Percentiles rank a stretch among this genome's conserved stretches.
Conservation (phyloP, 257 asterid genomes). For the Cinchona pubescens region DNA sequence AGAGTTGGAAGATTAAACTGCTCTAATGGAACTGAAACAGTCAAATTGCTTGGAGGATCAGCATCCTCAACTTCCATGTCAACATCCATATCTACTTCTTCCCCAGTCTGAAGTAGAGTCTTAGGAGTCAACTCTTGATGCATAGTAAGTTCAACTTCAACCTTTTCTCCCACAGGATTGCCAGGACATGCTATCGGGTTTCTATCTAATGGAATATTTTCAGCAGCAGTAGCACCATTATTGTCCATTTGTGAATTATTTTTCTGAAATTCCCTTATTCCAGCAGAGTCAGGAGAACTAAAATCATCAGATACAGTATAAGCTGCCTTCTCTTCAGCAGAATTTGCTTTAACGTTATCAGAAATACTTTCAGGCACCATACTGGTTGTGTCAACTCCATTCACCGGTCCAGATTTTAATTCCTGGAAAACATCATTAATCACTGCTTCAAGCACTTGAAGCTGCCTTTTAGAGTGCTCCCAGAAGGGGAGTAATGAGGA, state of each 20-base stretch:
- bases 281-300: constrained; percentile 26
- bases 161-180: constrained; percentile 26
- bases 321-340: constrained; percentile 29
- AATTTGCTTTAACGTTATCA: constrained; percentile 28
- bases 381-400: constrained; percentile 36
- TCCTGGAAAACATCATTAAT: constrained; percentile 32
- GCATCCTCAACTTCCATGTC: too few species aligned
- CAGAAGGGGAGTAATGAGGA: constrained; percentile 71
- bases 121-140: constrained; percentile 34
- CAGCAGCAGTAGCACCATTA: constrained; percentile 27
- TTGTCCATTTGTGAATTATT: constrained; percentile 29
- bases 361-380: constrained; percentile 29
- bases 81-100: too few species aligned
- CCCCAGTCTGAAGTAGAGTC: constrained; percentile 39
- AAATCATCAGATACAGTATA: constrained; percentile 23
- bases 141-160: constrained; percentile 32
- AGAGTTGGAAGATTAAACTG: constrained; percentile 22
- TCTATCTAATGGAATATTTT: constrained; percentile 20
- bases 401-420: constrained; percentile 28
- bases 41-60: constrained; percentile 34
- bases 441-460: constrained; percentile 55
- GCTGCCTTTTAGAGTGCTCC: constrained; percentile 64
- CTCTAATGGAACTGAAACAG: constrained; percentile 32
- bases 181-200: constrained; percentile 17
- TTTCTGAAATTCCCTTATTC: constrained; percentile 10